Evolutionary conservation across 768 basidiomycete species (phyloP), one percentile per base, ranked within the genome.

Genomic region (Serendipita sp.): DNA sequence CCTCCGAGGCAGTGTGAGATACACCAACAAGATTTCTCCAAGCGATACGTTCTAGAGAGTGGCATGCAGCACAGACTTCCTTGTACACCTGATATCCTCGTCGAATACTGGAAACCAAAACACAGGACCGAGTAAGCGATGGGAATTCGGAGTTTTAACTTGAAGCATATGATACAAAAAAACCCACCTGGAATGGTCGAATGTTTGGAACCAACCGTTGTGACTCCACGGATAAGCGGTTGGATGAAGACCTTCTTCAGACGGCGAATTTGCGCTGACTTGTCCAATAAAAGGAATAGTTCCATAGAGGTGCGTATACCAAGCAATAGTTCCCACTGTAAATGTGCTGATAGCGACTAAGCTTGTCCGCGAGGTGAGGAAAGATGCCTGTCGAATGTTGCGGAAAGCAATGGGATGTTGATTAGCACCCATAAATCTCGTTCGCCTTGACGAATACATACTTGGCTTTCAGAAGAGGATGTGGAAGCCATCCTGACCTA

Each of bases 21-120:
- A 97, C 92, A 72, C 93, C 96, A 69, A 99, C 96, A 66, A 99
- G 80, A 79, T 98, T 99, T 74, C 96, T 91, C 96, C 96, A 99
- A 66, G 96, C 96, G 73, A 99, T 94, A 70, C 96, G 92, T 79
- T 99, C 92, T 65, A 99, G 85, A 38, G 96, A 99, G 76, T 99
- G 96, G 76, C 96, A 99, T 10, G 96, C 92, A 15, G 96, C 91
- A 74, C 96, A 99, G 65, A 99, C 96, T 77, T 99, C 95, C 68
- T 93, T 91, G 81, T 99, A 99, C 65, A 99, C 96, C 75, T 89
- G 85, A 79, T 90, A 94, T 45, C 92, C 94, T 72, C 95, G 83
- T 71, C 94, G 92, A 72, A 97, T 94, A 75, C 93, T 95, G 66
- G 41, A 63, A 24, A 68, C 65, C 66, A 63, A 32, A 48, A 62